Evolutionary conservation across 495 filamentous ascomycete species (phyloP), one percentile per base, ranked within the genome.

Genomic region (Hypoxylon lienhwacheense): DNA sequence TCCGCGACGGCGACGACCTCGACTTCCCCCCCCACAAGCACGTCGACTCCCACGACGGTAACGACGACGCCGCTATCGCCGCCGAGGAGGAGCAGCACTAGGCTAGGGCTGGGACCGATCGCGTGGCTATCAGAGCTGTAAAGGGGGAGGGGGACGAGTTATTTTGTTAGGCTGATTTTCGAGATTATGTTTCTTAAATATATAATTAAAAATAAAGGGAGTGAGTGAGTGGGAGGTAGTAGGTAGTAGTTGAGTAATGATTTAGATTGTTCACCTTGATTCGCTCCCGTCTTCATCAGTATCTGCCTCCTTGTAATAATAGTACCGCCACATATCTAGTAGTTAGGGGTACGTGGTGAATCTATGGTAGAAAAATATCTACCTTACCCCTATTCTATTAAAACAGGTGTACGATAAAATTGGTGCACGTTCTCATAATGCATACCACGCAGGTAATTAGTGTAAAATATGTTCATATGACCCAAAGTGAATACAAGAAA

Each of bases 1-100:
- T 49, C 6, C 49, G 44, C 47, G 55, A 58, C 34, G 34, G 46
- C 26, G 47, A 51, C 20, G n/a, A 12, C 28, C 16, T 46, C 15
- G 7, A 22, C 17, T 11, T 1, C 34, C 14, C 2, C 25, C 5
- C 19, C 20, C 12, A 6, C 11, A 1, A 15, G 4, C 44, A 17
- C 16, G 32, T 25, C 20, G 20, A 6, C 11, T 2, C 22, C 8
- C 44, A 17, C 16, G 32, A 31, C 1, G 16, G 12, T 32, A 11
- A 47, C 8, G 34, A 51, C 24, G 16, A 57, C 32, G 17, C 15
- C 10, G 12, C 28, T 4, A 16, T 16, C 12, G 37, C n/a, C 1
- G 28, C 19, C n/a, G 8, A 14, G 37, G 21, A 37, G 24, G 5
- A 26, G 24, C 24, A 26, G 5, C 24, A 26, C 24, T 4, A 26